Evolutionary conservation across 768 basidiomycete genomes (phyloP), one percentile per base, ranked within the genome.

Genomic region (Pluteus cervinus): DNA sequence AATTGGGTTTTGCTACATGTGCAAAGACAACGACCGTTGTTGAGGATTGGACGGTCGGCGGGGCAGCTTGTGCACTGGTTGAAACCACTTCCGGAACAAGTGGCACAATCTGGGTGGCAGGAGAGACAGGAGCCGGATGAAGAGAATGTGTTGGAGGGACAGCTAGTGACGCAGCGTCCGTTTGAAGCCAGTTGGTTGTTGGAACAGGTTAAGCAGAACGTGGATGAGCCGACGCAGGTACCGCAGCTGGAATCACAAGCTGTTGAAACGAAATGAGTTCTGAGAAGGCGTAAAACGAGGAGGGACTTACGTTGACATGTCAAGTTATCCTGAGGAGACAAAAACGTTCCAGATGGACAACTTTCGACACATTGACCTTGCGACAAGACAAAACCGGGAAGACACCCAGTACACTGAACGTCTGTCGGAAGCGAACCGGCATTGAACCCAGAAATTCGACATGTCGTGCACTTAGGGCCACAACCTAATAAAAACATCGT

Each of bases 81-180:
- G 61, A 86, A 86, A 1, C 73, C 66, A 31, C 69, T 58, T 6
- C 86, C 85, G 9, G 76, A 73, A 57, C 89, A 93, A 8, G 80
- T 76, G 9, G 73, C 69, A 47, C 89, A 93, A 56, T 91, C 88
- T 0, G 86, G 76, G 47, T 91, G 86, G 58, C 89, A 93, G 6
- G 75, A 45, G 33, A 79, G 55, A 58, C 89, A 92, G 11, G 75
- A 59, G 6, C 76, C 71, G 7, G 75, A 68, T 5, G 83, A 73
- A 35, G 74, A 60, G 63, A 88, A 84, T 2, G 80, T 76, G 42
- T 71, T 73, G 8, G 75, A 65, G 0, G 88, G 86, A 52, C 88
- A 91, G 12, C 73, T 68, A 3, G 75, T 57, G 24, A 84, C 72
- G 52, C 90, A 93, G 57, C 73, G 73, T 9, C 89, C 89, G 28